Conservation (phyloP, 2,329 filamentous ascomycete species). For the Huntiella savannae region DNA sequence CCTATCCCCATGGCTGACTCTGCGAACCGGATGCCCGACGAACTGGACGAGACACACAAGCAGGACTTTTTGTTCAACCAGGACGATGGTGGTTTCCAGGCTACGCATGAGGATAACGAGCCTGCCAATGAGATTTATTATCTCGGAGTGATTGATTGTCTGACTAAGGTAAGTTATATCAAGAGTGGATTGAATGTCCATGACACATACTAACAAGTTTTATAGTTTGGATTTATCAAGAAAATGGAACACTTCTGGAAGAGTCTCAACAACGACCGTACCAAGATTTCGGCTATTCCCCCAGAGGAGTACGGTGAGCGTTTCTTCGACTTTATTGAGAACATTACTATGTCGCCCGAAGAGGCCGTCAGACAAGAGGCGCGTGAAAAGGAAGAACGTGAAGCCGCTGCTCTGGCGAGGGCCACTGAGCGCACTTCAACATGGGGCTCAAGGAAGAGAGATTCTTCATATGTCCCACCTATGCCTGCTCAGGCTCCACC, state of each 20-base stretch:
- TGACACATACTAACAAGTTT: neutral
- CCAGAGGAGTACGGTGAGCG: constrained; percentile 83
- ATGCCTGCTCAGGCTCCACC: constrained; percentile 29
- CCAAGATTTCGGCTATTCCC: constrained; percentile 80
- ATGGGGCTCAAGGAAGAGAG: constrained; percentile 20
- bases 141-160: constrained; percentile 90
- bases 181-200: neutral
- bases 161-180: constrained; percentile 66
- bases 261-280: constrained; percentile 63
- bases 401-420: constrained; percentile 18
- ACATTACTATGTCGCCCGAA: constrained; percentile 77
- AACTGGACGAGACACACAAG: constrained; percentile 57
- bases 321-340: constrained; percentile 80
- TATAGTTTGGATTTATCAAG: constrained; percentile 79
- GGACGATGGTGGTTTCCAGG: constrained; percentile 82
- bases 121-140: constrained; percentile 92
- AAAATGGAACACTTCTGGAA: constrained; percentile 96
- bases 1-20: constrained; percentile 83
- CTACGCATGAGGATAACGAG: constrained; percentile 74
- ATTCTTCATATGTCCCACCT: constrained; percentile 19
- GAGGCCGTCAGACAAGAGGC: constrained; percentile 34
- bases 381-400: constrained; percentile 31
- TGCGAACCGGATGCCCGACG: constrained; percentile 72
- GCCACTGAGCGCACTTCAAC: constrained; percentile 19
- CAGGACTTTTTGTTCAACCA: constrained; percentile 68